Percentiles rank a stretch among this genome's conserved stretches.
These are phyloP conservation scores for Lactifluus volemus DNA, from an alignment of 768 basidiomycete genomes.

Conservation along the genomic window DNA sequence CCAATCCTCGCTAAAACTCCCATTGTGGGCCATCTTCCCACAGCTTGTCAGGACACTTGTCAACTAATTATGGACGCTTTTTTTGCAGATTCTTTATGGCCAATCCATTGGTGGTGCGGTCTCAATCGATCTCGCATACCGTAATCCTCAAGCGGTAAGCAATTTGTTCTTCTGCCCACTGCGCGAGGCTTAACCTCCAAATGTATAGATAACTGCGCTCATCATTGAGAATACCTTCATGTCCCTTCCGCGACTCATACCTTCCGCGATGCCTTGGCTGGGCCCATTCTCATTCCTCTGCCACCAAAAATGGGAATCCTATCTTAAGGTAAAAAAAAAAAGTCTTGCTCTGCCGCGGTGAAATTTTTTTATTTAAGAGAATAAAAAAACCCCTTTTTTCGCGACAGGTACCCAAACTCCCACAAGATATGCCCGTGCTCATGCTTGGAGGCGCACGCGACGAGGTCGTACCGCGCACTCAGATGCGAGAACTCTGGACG, in stretches of 20 bases:
- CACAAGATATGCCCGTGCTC: constrained; percentile 60
- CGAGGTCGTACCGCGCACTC: constrained; percentile 63
- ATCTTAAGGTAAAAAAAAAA: constrained; percentile 41
- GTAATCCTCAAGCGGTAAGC: constrained; percentile 58
- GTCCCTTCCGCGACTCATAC: constrained; percentile 76
- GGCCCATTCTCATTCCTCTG: constrained; percentile 70
- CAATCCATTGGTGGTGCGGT: constrained; percentile 93
- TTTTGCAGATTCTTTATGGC: constrained; percentile 61
- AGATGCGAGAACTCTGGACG: constrained; percentile 71
- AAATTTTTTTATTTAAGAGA: not conserved
- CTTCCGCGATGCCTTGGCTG: constrained; percentile 65
- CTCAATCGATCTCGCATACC: constrained; percentile 75
- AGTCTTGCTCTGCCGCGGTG: not conserved
- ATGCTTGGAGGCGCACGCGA: constrained; percentile 72
- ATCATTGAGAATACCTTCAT: constrained; percentile 93
- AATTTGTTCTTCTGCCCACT: not conserved
- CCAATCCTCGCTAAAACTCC: constrained; percentile 55
- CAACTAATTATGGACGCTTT: not conserved
- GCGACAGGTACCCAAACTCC: constrained; percentile 36
- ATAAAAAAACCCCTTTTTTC: too few species aligned
- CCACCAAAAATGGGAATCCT: constrained; percentile 84
- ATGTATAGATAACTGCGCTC: constrained; percentile 56
- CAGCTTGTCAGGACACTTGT: too few species aligned
- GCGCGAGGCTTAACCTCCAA: not conserved
- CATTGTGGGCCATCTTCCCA: constrained; percentile 40